phyloP scores from a whole-genome alignment of 1,284 basidiomycete genomes.

The Irpex lacteus region DNA sequence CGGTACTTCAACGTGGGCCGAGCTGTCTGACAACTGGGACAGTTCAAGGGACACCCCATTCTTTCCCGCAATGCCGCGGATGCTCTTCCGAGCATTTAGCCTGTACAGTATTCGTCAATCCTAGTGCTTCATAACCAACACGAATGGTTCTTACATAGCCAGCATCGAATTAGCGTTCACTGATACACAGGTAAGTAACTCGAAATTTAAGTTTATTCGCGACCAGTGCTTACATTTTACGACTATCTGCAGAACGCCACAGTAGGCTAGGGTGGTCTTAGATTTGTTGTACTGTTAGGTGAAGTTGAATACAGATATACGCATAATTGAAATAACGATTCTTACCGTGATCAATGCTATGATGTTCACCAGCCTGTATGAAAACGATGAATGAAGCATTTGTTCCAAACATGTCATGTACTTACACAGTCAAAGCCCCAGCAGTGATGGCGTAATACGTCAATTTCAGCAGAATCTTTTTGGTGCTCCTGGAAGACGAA shows the following conservation, averaged over 20 bases:
- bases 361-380: neutral
- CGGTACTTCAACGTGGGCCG: neutral
- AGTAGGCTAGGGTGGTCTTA: neutral
- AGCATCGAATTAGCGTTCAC: neutral
- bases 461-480: neutral
- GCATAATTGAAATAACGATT: neutral
- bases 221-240: neutral
- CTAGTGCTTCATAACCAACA: no score
- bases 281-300: neutral
- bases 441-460: neutral
- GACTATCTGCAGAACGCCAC: neutral
- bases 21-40: neutral
- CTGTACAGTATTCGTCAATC: neutral
- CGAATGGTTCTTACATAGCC: neutral
- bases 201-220: neutral
- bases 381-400: neutral
- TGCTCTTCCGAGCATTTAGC: neutral
- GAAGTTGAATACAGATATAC: neutral
- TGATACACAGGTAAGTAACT: neutral
- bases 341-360: neutral
- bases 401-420: neutral
- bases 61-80: neutral
- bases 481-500: neutral
- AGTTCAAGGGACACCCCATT: neutral
- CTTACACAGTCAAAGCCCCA: neutral